Conservation (phyloP, 352 stramenopile genomes). For the Phytopythium ostracodes region DNA sequence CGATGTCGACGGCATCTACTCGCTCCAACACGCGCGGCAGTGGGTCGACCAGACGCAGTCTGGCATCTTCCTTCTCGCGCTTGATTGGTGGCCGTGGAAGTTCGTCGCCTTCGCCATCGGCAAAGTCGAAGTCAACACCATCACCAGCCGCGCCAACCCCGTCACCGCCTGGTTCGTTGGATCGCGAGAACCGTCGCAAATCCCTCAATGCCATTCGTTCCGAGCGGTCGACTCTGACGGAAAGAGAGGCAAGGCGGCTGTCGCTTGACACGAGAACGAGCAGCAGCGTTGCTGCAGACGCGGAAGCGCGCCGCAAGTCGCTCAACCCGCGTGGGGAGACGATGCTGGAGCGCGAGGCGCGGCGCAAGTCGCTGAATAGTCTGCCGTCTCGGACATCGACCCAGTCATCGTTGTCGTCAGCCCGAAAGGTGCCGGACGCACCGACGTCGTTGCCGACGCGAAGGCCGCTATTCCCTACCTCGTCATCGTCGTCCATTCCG, state of each 20-base stretch:
- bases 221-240: background rate
- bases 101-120: background rate
- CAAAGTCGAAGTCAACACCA: background rate
- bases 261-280: conserved; percentile 4
- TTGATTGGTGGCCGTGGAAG: conserved; percentile 3
- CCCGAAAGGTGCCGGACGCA: conserved; percentile 11
- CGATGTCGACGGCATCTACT: conserved; percentile 33
- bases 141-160: background rate
- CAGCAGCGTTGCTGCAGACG: background rate
- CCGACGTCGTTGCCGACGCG: conserved; percentile 12
- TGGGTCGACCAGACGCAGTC: conserved; percentile 2
- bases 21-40: conserved; percentile 9
- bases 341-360: conserved; percentile 24
- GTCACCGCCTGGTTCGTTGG: background rate
- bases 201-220: conserved; percentile 4
- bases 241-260: conserved; percentile 2
- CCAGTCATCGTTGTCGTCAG: conserved; percentile 16
- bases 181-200: conserved; percentile 7
- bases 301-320: conserved; percentile 3
- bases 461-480: conserved; percentile 4
- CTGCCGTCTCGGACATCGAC: conserved; percentile 22
- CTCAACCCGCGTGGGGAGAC: conserved; percentile 14
- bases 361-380: conserved; percentile 43
- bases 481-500: conserved; percentile 7
- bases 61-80: conserved; percentile 7